phyloP scores from a whole-genome alignment of 2,329 filamentous ascomycete species.

The Cryphonectria japonica region DNA sequence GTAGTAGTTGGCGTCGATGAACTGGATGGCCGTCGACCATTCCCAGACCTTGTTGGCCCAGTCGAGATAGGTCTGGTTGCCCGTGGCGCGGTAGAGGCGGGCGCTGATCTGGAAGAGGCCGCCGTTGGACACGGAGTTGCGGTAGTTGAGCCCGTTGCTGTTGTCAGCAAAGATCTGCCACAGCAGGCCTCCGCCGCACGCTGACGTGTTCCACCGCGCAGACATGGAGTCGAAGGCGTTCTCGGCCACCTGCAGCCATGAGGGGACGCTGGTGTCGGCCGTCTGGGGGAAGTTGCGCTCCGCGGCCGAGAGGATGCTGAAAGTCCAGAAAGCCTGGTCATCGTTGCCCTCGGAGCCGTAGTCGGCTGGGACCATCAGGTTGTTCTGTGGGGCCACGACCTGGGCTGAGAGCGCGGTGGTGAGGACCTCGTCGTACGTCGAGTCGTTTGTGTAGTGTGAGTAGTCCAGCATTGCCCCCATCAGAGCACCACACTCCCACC shows the following conservation, averaged over 20 bases:
- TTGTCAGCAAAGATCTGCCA: conserved; percentile 85
- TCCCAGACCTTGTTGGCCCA: conserved; percentile 72
- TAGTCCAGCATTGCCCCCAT: conserved; percentile 74
- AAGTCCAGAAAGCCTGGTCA: conserved; percentile 75
- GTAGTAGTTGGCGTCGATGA: conserved; percentile 59
- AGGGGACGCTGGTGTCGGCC: conserved; percentile 57
- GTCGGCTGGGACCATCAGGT: conserved; percentile 64
- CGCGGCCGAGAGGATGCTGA: conserved; percentile 68
- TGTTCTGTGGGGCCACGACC: conserved; percentile 56
- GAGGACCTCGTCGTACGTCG: conserved; percentile 62
- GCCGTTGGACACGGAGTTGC: conserved; percentile 80
- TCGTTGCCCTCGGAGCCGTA: conserved; percentile 70
- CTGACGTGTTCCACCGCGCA: conserved; percentile 68
- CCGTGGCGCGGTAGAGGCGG: conserved; percentile 71
- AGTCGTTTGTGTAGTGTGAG: conserved; percentile 67
- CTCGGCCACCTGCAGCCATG: conserved; percentile 68
- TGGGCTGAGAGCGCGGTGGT: conserved; percentile 63
- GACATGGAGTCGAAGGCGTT: conserved; percentile 76
- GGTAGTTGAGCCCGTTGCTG: conserved; percentile 76
- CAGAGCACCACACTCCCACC: conserved; percentile 68
- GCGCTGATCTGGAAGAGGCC: conserved; percentile 83
- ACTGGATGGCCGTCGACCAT: conserved; percentile 61
- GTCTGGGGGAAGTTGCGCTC: conserved; percentile 67
- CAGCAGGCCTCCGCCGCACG: conserved; percentile 72
- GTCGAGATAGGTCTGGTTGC: conserved; percentile 65